Percentiles rank a stretch among this genome's conserved stretches.
These are phyloP conservation scores for Zancudomyces culisetae DNA, from an alignment of 371 early-diverging fungal species.

Conservation along the genomic window DNA sequence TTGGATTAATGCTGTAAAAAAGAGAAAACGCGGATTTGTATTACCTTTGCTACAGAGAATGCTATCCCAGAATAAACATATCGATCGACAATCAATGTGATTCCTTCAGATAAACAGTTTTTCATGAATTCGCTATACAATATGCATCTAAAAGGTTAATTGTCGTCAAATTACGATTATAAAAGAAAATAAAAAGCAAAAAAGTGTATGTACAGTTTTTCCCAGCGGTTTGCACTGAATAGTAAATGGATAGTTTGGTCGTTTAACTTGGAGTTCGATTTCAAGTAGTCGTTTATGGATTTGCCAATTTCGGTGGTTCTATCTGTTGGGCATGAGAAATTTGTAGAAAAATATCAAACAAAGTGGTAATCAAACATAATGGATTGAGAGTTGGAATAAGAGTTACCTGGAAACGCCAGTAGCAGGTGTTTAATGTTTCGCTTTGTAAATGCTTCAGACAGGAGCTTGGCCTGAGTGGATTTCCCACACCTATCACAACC, in stretches of 20 bases:
- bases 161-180: no score
- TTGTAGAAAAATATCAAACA: no score
- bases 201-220: slow-evolving; percentile 25
- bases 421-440: slow-evolving; percentile 28
- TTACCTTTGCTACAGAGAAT: slow-evolving; percentile 81
- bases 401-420: slow-evolving; percentile 40
- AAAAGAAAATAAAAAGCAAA: not conserved
- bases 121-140: slow-evolving; percentile 22
- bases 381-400: not conserved
- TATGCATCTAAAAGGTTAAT: no score
- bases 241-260: slow-evolving; percentile 83
- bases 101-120: slow-evolving; percentile 36
- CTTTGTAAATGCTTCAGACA: slow-evolving; percentile 35
- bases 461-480: slow-evolving; percentile 62
- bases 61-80: slow-evolving; percentile 96
- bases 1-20: not conserved
- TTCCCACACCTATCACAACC: slow-evolving; percentile 96
- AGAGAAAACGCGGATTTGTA: not conserved
- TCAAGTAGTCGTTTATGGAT: slow-evolving; percentile 77
- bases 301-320: slow-evolving; percentile 81
- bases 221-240: slow-evolving; percentile 91
- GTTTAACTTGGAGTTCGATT: slow-evolving; percentile 40
- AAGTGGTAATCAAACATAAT: not conserved
- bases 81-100: slow-evolving; percentile 79
- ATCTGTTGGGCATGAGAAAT: slow-evolving; percentile 27